phyloP scores from a whole-genome alignment of 2,329 filamentous ascomycete species.

The Sporothrix brasiliensis region DNA sequence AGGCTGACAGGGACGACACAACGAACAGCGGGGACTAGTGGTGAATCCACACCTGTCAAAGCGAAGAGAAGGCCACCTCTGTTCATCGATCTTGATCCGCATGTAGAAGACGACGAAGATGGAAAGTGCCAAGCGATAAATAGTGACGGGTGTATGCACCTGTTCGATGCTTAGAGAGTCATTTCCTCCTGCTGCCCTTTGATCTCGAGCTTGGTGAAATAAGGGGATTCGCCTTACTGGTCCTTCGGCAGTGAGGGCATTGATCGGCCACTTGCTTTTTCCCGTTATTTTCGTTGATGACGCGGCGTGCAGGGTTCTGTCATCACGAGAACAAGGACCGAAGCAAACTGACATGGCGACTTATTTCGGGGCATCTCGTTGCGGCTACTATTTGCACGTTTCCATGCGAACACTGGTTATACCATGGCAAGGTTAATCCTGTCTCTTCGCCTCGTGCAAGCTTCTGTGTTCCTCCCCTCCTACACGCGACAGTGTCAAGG shows the following conservation, averaged over 20 bases:
- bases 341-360: background rate
- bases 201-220: too few species aligned
- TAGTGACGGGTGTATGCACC: too few species aligned
- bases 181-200: too few species aligned
- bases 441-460: background rate
- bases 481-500: too few species aligned
- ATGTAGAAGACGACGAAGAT: background rate
- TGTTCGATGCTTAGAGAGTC: too few species aligned
- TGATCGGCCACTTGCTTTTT: background rate
- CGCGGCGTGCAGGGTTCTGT: conserved; percentile 15
- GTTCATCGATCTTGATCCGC: conserved; percentile 2
- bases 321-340: background rate
- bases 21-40: background rate
- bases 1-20: background rate
- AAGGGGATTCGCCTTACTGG: background rate
- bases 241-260: background rate
- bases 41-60: conserved; percentile 9
- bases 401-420: too few species aligned
- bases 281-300: conserved; percentile 5
- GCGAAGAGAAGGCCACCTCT: background rate
- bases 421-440: background rate
- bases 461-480: background rate
- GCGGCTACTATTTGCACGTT: background rate
- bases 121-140: too few species aligned
- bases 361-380: background rate